phyloP scores from a whole-genome alignment of 2,329 filamentous ascomycete species.

The Colletotrichum orchidophilum region DNA sequence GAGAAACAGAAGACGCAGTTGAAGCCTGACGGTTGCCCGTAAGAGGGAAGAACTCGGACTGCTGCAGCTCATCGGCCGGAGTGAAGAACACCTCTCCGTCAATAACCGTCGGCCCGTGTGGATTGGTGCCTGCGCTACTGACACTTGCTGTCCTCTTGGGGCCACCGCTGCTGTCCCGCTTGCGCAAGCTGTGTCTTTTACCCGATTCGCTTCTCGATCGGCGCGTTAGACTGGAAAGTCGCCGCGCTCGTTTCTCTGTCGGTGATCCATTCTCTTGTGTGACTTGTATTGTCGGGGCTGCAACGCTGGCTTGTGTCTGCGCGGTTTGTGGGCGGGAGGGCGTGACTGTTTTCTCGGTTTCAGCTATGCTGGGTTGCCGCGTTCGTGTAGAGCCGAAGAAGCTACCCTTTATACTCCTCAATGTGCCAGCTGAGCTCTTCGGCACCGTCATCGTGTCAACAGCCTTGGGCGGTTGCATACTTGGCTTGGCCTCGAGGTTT shows the following conservation, averaged over 20 bases:
- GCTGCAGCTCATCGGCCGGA: constrained; percentile 53
- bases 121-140: constrained; percentile 50
- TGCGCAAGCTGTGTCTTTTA: constrained; percentile 62
- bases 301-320: constrained; percentile 51
- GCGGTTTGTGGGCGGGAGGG: constrained; percentile 49
- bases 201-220: constrained; percentile 55
- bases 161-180: constrained; percentile 60
- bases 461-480: constrained; percentile 50
- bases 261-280: constrained; percentile 69
- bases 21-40: constrained; percentile 51
- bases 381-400: constrained; percentile 74
- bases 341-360: constrained; percentile 48
- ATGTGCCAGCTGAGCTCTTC: constrained; percentile 75
- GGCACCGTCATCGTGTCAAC: constrained; percentile 50
- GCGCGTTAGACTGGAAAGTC: constrained; percentile 47
- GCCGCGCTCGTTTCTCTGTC: constrained; percentile 47
- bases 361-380: constrained; percentile 48
- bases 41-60: constrained; percentile 55
- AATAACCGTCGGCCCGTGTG: constrained; percentile 52
- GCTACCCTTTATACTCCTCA: constrained; percentile 76
- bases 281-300: constrained; percentile 77
- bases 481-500: constrained; percentile 56
- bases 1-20: constrained; percentile 53
- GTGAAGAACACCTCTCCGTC: constrained; percentile 64
- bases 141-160: constrained; percentile 50